Percentiles rank a stretch among this genome's conserved stretches.
Conservation (phyloP, 148 eudicot species). For the Mesembryanthemum crystallinum region DNA sequence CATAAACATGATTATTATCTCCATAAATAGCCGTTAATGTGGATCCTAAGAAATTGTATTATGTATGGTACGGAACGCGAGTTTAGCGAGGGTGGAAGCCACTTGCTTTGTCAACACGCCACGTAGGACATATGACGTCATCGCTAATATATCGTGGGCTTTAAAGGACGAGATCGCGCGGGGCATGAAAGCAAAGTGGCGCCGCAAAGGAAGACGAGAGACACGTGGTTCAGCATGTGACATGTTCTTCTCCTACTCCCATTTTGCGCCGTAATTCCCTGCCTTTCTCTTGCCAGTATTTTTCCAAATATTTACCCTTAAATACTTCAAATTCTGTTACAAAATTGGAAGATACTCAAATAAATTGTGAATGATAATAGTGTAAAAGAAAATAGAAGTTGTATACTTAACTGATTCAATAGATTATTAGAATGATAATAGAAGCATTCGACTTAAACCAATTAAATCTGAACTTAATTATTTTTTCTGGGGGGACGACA, state of each 20-base stretch:
- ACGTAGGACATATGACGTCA: not conserved
- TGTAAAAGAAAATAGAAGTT: no score
- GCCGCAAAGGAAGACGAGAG: constrained; percentile 24
- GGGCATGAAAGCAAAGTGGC: constrained; percentile 10
- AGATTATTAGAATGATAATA: no score
- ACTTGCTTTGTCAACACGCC: not conserved
- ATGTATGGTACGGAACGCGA: not conserved
- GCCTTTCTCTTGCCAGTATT: not conserved
- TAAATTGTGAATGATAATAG: no score
- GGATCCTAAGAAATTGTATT: constrained; percentile 5
- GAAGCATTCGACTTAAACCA: no score
- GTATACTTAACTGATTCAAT: no score
- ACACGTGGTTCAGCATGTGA: constrained; percentile 30
- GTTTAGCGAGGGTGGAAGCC: not conserved
- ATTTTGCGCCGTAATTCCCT: constrained; percentile 10
- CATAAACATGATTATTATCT: not conserved
- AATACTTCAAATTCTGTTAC: no score
- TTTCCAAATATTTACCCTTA: not conserved
- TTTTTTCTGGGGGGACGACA: no score
- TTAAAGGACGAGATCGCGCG: not conserved
- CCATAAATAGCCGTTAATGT: constrained; percentile 10
- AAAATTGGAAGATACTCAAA: no score
- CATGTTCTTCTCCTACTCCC: not conserved
- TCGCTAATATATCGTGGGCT: not conserved
- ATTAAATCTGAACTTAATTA: no score